Evolutionary conservation across 441 rosid species (phyloP), one percentile per base, ranked within the genome.

Genomic region (Lepidium campestre): DNA sequence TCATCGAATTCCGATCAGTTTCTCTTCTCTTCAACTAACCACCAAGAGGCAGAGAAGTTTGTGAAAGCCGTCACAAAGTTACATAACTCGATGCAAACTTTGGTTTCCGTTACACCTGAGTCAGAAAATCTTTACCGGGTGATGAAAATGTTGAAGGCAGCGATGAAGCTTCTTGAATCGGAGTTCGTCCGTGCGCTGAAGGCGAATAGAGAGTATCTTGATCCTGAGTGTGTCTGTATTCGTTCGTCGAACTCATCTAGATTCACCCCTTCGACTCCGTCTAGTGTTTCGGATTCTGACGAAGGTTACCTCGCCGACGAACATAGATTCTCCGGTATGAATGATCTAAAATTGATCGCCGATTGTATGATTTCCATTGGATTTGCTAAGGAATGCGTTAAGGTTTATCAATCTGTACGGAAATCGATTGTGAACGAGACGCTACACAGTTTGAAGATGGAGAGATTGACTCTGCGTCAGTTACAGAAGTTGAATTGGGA

Each of bases 361-460:
- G 95, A 92, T 53, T 85, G 93, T 55, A 88, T 92, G 98, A 86
- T 86, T n/a, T 73, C 80, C 2, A 69, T 87, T 0, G 98, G 98
- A 1, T 86, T 88, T 59, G 76, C 81, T 0, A 86, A 81, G 44
- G 96, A 92, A 72, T 92, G 98, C 74, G 57, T 83, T 0, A 52
- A 7, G 6, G 65, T 82, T 0, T 84, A 83, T 68, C 86, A 76
- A 62, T 31, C 71, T 3, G 82, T 83, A 14, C 79, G 97, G n/a
- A 88, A 80, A 80, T 86, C 91, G 3, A 80, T 90, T 5, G 71
- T 87, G 13, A 87, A 85, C 22, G 96, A 85, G 76, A 87, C 86
- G 13, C 67, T 92, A 13, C 81, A 81, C n/a, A 77, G 72, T 27
- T 53, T 87, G 0, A 84, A 87, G 1, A 76, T 90, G 0, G 91